These are phyloP conservation scores for Hemileccinum impolitum DNA, from an alignment of 768 basidiomycete genomes.

Conservation along the genomic window DNA sequence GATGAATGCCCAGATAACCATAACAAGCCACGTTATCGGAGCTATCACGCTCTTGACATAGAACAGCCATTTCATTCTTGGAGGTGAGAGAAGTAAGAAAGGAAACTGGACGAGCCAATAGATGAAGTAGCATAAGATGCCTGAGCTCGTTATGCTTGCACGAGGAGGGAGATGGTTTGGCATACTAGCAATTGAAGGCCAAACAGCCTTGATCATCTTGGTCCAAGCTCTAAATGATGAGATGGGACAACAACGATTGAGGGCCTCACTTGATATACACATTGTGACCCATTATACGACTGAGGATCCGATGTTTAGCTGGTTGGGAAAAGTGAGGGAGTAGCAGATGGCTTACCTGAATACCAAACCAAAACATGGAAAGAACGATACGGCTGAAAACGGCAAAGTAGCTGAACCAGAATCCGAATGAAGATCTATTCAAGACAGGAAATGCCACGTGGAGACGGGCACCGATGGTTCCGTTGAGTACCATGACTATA, in stretches of 20 bases:
- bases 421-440: conserved; percentile 83
- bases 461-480: conserved; percentile 74
- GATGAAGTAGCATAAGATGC: conserved; percentile 72
- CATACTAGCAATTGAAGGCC: conserved; percentile 66
- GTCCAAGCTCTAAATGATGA: background rate
- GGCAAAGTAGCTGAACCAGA: conserved; percentile 87
- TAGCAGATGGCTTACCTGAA: conserved; percentile 44
- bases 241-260: background rate
- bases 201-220: conserved; percentile 76
- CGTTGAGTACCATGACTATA: conserved; percentile 73
- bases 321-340: background rate
- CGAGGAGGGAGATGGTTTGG: conserved; percentile 59
- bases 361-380: conserved; percentile 81
- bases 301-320: conserved; percentile 13
- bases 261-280: conserved; percentile 54
- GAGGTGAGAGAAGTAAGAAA: conserved; percentile 72
- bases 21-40: conserved; percentile 61
- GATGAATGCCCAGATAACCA: conserved; percentile 77
- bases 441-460: conserved; percentile 75
- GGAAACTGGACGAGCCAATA: conserved; percentile 79
- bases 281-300: conserved; percentile 64
- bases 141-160: conserved; percentile 63
- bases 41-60: conserved; percentile 63
- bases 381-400: conserved; percentile 75
- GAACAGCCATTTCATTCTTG: conserved; percentile 77